A percentile compares a stretch with the other conserved stretches of the same genome.
phyloP scores from a whole-genome alignment of 176 grass and related monocot genomes.

The Triticum turgidum region DNA sequence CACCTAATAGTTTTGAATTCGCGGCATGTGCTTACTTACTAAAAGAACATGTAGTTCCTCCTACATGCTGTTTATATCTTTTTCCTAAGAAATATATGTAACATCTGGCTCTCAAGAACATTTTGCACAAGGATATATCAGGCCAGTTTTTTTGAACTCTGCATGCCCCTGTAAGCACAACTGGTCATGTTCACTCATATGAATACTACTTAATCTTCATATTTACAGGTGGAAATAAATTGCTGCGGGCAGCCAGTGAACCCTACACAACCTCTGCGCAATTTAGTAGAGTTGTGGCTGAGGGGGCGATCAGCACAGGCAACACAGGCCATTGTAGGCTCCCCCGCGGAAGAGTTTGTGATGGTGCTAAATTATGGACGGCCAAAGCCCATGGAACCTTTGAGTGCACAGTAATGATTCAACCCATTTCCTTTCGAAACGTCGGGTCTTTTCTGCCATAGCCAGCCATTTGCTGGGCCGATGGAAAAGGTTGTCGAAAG shows the following conservation, averaged over 20 bases:
- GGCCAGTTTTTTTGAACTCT: neutral
- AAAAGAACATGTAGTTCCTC: neutral
- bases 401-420: slow-evolving; percentile 29
- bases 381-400: slow-evolving; percentile 16
- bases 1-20: neutral
- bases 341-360: slow-evolving; percentile 62
- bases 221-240: slow-evolving; percentile 74
- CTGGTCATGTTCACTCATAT: neutral
- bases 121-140: neutral
- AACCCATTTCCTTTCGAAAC: slow-evolving; percentile 4
- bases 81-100: neutral
- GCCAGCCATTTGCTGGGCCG: slow-evolving; percentile 28
- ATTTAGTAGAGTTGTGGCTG: slow-evolving; percentile 65
- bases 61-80: neutral
- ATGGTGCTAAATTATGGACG: slow-evolving; percentile 72
- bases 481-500: slow-evolving; percentile 13
- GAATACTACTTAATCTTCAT: slow-evolving; percentile 15
- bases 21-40: neutral
- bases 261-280: slow-evolving; percentile 50
- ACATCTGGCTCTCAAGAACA: neutral
- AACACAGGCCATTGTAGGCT: slow-evolving; percentile 46
- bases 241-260: slow-evolving; percentile 58
- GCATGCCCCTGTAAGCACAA: neutral
- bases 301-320: slow-evolving; percentile 34
- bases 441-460: neutral